A percentile compares a stretch with the other conserved stretches of the same genome.
These are phyloP conservation scores for Coemansia interrupta DNA, from an alignment of 192 early-diverging fungal genomes.

Conservation along the genomic window DNA sequence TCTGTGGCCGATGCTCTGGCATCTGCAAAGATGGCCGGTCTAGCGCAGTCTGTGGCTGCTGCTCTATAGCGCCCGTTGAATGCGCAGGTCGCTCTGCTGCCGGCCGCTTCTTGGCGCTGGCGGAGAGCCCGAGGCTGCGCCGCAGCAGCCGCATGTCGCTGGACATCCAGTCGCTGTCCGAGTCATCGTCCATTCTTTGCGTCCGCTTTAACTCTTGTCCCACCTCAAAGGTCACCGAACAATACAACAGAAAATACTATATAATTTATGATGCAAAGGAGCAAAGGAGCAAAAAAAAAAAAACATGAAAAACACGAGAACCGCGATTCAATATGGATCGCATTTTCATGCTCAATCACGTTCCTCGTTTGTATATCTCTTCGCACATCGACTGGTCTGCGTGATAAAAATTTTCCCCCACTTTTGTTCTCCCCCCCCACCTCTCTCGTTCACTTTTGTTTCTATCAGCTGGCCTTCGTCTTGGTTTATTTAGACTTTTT, in stretches of 20 bases:
- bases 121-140: constrained; percentile 26
- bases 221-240: neutral
- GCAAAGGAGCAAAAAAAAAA: neutral
- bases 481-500: neutral
- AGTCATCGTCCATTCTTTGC: constrained; percentile 15
- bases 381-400: too few relatives aligned
- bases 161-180: constrained; percentile 45
- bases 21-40: too few relatives aligned
- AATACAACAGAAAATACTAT: neutral
- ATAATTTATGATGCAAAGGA: neutral
- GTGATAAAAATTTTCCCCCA: too few relatives aligned
- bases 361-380: too few relatives aligned
- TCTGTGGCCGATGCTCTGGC: too few relatives aligned
- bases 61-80: neutral
- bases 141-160: constrained; percentile 33
- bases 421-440: too few relatives aligned
- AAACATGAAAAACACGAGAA: neutral
- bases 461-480: too few relatives aligned
- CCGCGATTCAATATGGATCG: too few relatives aligned
- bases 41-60: neutral
- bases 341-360: too few relatives aligned
- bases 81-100: neutral
- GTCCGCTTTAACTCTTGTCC: neutral
- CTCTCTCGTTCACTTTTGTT: neutral
- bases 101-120: constrained; percentile 3